Conservation (phyloP, 345 rosid genomes). For the Heritiera fomes region DNA sequence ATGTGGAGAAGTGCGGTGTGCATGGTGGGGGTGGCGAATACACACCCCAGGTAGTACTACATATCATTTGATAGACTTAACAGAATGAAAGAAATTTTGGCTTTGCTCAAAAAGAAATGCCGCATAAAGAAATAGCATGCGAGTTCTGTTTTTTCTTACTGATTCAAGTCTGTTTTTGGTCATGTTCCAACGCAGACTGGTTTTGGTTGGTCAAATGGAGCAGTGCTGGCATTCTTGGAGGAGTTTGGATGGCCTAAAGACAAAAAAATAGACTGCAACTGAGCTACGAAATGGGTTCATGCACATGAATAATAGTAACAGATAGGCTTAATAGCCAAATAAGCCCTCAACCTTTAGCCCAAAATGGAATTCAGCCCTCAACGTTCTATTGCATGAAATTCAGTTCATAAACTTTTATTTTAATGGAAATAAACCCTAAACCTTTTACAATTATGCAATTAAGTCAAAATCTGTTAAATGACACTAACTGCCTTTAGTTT, state of each 20-base stretch:
- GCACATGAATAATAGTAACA: background rate
- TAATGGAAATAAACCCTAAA: too few species aligned
- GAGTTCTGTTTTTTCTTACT: background rate
- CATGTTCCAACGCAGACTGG: conserved; percentile 61
- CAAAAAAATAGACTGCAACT: conserved; percentile 33
- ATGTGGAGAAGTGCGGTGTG: conserved; percentile 48
- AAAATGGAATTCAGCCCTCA: too few species aligned
- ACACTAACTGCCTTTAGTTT: too few species aligned
- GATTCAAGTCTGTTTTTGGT: background rate
- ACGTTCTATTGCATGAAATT: too few species aligned
- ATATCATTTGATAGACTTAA: background rate
- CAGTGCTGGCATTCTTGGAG: conserved; percentile 76
- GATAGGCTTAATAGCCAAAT: too few species aligned
- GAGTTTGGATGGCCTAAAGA: conserved; percentile 86
- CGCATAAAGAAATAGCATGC: background rate
- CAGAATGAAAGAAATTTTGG: background rate
- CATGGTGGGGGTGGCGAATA: conserved; percentile 54
- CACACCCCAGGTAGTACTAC: conserved; percentile 11
- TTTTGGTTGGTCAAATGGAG: conserved; percentile 96
- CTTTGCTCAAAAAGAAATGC: background rate
- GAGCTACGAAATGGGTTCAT: background rate
- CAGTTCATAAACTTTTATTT: too few species aligned
- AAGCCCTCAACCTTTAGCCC: too few species aligned
- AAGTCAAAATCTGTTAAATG: too few species aligned
- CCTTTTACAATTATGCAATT: too few species aligned